Conservation (phyloP, 495 filamentous ascomycete species). For the Neurospora tetraspora region DNA sequence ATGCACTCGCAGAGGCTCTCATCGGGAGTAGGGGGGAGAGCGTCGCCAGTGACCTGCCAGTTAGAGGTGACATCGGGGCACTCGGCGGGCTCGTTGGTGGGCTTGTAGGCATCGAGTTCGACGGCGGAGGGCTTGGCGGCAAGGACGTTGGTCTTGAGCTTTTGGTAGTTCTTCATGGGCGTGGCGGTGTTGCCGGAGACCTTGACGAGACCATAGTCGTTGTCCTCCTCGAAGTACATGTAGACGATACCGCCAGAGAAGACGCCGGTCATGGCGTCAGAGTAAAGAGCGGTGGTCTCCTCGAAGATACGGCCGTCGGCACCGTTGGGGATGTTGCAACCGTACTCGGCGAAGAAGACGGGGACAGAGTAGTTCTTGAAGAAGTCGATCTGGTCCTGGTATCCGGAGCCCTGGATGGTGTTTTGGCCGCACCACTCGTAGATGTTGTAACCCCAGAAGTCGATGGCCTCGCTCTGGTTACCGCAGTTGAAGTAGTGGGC, state of each 20-base stretch:
- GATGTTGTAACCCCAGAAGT: slow-evolving; percentile 99
- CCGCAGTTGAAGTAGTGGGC: slow-evolving; percentile 93
- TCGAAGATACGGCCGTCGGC: slow-evolving; percentile 67
- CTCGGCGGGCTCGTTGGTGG: slow-evolving; percentile 62
- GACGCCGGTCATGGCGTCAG: slow-evolving; percentile 66
- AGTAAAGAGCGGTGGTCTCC: slow-evolving; percentile 79
- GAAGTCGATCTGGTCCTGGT: slow-evolving; percentile 66
- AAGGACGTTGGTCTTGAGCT: slow-evolving; percentile 61
- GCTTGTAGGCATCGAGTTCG: slow-evolving; percentile 56
- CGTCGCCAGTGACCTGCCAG: slow-evolving; percentile 59
- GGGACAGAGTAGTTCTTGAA: slow-evolving; percentile 83
- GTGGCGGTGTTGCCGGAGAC: slow-evolving; percentile 47
- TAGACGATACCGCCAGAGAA: slow-evolving; percentile 95
- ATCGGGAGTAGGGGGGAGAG: slow-evolving; percentile 74
- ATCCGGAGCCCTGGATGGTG: slow-evolving; percentile 62
- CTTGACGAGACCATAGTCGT: slow-evolving; percentile 76
- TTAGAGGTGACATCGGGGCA: slow-evolving; percentile 56
- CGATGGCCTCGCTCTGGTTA: slow-evolving; percentile 51
- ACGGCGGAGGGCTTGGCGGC: slow-evolving; percentile 55
- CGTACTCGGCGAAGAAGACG: slow-evolving; percentile 96
- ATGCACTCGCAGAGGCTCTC: slow-evolving; percentile 71
- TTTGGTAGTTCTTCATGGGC: slow-evolving; percentile 63
- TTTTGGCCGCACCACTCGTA: slow-evolving; percentile 95
- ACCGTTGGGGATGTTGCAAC: slow-evolving; percentile 60
- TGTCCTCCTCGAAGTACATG: slow-evolving; percentile 91